A percentile compares a stretch with the other conserved stretches of the same genome.
These are phyloP conservation scores for Nemania sp. DNA, from an alignment of 2,329 filamentous ascomycete genomes.

Conservation along the genomic window DNA sequence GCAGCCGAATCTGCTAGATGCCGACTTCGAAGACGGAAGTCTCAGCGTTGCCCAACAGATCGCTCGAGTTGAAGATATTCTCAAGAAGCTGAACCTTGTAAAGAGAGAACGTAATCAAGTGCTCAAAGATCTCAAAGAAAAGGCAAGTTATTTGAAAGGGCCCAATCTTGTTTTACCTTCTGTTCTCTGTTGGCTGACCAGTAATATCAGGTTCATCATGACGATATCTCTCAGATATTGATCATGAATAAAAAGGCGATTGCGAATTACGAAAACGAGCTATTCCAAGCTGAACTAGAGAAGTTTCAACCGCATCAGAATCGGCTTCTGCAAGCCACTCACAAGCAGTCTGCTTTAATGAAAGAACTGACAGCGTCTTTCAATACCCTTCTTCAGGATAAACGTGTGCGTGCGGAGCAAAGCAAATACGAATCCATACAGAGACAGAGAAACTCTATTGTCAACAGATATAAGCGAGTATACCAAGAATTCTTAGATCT, in stretches of 20 bases:
- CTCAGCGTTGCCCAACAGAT: conserved; percentile 89
- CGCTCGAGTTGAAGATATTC: conserved; percentile 79
- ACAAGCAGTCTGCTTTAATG: conserved; percentile 92
- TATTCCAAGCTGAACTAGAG: conserved; percentile 96
- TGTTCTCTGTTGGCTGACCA: conserved; percentile 30
- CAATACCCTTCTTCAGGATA: conserved; percentile 87
- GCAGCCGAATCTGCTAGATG: conserved; percentile 84
- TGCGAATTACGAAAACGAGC: conserved; percentile 83
- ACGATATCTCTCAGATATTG: conserved; percentile 95
- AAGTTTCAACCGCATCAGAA: conserved; percentile 95
- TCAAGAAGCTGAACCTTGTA: conserved; percentile 88
- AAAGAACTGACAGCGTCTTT: conserved; percentile 91
- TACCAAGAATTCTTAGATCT: conserved; percentile 93
- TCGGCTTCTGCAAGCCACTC: conserved; percentile 86
- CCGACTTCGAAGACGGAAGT: conserved; percentile 81
- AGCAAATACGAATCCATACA: conserved; percentile 92
- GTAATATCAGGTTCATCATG: conserved; percentile 76
- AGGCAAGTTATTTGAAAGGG: conserved; percentile 64
- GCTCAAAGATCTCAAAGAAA: conserved; percentile 95
- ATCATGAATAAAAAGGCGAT: conserved; percentile 98
- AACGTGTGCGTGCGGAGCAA: conserved; percentile 89
- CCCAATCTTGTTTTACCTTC: background rate
- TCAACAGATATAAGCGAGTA: conserved; percentile 85
- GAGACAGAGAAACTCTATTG: conserved; percentile 76
- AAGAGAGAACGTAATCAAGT: conserved; percentile 92